These are phyloP conservation scores for Dacryopinax spathularia DNA, from an alignment of 768 basidiomycete species.

Conservation along the genomic window DNA sequence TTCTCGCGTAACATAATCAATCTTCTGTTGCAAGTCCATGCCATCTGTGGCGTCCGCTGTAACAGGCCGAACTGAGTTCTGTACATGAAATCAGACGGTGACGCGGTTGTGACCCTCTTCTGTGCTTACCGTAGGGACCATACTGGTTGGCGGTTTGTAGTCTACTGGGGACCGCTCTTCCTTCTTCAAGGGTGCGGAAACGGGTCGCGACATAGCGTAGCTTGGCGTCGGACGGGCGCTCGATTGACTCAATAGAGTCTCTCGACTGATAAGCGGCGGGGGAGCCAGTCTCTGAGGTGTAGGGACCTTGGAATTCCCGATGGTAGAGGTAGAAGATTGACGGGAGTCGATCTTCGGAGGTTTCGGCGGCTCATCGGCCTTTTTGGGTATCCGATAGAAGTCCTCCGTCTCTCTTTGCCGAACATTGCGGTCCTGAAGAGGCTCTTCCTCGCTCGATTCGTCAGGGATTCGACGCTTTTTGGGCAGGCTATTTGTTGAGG, in stretches of 20 bases:
- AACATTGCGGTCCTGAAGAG: neutral
- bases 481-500: neutral
- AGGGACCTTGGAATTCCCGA: neutral
- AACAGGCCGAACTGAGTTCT: neutral
- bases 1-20: neutral
- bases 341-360: neutral
- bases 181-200: neutral
- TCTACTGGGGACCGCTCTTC: neutral
- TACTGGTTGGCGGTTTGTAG: neutral
- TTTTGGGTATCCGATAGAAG: neutral
- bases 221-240: neutral
- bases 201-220: neutral
- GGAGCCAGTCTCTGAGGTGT: neutral
- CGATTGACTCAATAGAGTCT: neutral
- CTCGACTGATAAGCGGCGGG: neutral
- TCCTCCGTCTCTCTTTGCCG: neutral
- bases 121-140: neutral
- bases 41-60: neutral
- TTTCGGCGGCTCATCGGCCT: neutral
- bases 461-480: neutral
- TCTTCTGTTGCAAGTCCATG: neutral
- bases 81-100: neutral
- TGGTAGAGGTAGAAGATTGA: neutral
- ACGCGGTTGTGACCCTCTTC: neutral
- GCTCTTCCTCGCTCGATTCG: neutral